Base-by-base conservation (phyloP, 2,329 filamentous ascomycete species). In the Coniosporium tulheliwenetii region DNA sequence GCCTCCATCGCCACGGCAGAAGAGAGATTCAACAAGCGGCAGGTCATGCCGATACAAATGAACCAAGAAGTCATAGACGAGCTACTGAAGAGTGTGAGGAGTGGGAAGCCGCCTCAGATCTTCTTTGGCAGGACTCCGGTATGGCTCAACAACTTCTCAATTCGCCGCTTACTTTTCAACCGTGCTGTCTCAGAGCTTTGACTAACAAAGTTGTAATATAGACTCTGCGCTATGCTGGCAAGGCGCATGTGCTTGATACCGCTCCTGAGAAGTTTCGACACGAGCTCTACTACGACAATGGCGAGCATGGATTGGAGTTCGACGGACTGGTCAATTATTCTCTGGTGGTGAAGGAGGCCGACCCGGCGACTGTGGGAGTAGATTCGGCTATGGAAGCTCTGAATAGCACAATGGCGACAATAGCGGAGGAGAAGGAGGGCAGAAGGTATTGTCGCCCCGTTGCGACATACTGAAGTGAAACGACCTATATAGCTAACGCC, bases 341-440 rank as follows among this genome's bases (percentile, higher is more conserved):
- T 45, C 63, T 77, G 7, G 43, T 48, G 39, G 38, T 53, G 31
- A 52, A 48, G 37, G 34, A 41, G 31, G 64, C 55, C 5, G 41
- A 66, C 48, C 66, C 75, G 31, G 69, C 64, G 31, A 71, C 67
- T 36, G 68, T 69, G 26, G 70, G 69, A 45, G 68, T 68, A 33
- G 75, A 79, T 54, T 67, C 70, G 44, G 75, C 75, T 26, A 56
- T 79, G 55, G 71, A 71, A 40, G 67, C 66, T 33, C 62, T 79
- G 41, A 69, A 76, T 55, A 72, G 65, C 53, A 76, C 65, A 50
- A 63, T 79, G 54, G 75, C 68, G 44, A 69, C 71, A 15, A 67
- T 73, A 39, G 65, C 75, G 51, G 65, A 75, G 51, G 67, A 74
- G 47, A 77, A 76, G 57, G 68, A 76, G 55, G 73, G 73, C 32